Evolutionary conservation across 2,329 filamentous ascomycete species (phyloP).

Genomic region (Colletotrichum tropicale): DNA sequence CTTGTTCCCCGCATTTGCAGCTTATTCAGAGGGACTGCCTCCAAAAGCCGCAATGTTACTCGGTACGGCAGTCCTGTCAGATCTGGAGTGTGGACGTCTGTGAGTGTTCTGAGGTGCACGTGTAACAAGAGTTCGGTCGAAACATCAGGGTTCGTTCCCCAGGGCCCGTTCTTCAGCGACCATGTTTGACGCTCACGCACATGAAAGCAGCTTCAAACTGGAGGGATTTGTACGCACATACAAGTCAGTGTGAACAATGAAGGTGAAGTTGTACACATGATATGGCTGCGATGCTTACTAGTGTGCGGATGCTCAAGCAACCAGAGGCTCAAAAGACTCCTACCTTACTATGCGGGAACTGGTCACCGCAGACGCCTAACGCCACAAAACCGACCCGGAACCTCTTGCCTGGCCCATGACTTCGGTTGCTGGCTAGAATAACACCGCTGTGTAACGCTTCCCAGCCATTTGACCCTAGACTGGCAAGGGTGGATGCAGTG

Average conservation of each 20-base stretch:
- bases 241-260: background rate
- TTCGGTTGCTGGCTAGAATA: background rate
- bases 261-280: background rate
- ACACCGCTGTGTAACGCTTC: background rate
- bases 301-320: background rate
- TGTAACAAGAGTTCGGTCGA: background rate
- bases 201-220: background rate
- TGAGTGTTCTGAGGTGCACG: background rate
- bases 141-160: background rate
- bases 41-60: background rate
- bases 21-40: background rate
- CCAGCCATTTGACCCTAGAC: background rate
- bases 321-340: background rate
- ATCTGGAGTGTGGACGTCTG: background rate
- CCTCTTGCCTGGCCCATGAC: background rate
- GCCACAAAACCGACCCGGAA: background rate
- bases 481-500: background rate
- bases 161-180: background rate
- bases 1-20: background rate
- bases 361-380: background rate
- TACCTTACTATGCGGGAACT: background rate
- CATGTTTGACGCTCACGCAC: background rate
- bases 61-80: background rate
- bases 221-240: background rate
- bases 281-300: background rate